Evolutionary conservation across 164 flowering plant genomes (phyloP).

Genomic region (Kingdonia uniflora): DNA sequence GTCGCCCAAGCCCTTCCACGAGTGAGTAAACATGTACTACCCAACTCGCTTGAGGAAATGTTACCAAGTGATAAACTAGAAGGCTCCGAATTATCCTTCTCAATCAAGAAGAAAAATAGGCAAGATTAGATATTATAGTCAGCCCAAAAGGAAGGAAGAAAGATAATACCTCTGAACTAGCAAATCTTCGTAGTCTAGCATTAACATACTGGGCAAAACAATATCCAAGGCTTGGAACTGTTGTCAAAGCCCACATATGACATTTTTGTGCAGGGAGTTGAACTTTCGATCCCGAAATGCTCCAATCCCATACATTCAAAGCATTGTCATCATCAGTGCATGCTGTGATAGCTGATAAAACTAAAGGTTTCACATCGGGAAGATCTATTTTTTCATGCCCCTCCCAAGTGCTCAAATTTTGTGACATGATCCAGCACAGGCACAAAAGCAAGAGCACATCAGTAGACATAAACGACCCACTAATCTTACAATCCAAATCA

Average conservation of each 20-base stretch:
- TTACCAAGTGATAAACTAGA: constrained; percentile 25
- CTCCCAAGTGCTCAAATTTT: constrained; percentile 18
- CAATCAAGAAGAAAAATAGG: neutral
- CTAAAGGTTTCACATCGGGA: constrained; percentile 56
- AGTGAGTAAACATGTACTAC: constrained; percentile 35
- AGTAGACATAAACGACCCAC: constrained; percentile 29
- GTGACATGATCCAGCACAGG: constrained; percentile 65
- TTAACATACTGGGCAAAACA: constrained; percentile 52
- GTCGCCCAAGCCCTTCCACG: constrained; percentile 83
- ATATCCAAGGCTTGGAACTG: constrained; percentile 53
- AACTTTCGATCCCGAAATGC: constrained; percentile 26
- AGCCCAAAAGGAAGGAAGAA: neutral
- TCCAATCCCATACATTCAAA: constrained; percentile 34
- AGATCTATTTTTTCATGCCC: constrained; percentile 20
- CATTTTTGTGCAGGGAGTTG: constrained; percentile 51
- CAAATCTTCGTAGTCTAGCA: constrained; percentile 31
- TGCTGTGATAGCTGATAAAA: constrained; percentile 49
- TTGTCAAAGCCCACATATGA: constrained; percentile 57
- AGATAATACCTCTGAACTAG: constrained; percentile 40
- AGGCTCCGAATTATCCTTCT: constrained; percentile 40
- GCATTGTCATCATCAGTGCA: constrained; percentile 37
- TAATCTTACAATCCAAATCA: constrained; percentile 17
- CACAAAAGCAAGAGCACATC: constrained; percentile 58
- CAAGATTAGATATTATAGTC: no score
- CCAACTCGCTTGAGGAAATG: constrained; percentile 15